Evolutionary conservation across 2,329 filamentous ascomycete genomes (phyloP).

Genomic region (Zymoseptoria crescenta): DNA sequence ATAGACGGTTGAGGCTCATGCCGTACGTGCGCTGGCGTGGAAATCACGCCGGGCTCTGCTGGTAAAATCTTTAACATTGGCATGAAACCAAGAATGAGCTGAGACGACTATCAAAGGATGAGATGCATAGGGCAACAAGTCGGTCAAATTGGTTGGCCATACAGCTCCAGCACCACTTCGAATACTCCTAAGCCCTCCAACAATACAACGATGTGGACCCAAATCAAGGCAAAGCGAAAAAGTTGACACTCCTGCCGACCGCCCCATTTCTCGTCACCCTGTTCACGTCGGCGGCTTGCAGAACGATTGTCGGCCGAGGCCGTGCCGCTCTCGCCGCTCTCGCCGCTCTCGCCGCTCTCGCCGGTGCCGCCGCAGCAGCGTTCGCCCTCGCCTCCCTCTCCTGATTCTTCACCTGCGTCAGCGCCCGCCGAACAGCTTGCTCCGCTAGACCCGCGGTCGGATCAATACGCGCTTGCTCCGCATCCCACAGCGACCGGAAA

Average conservation of each 20-base stretch:
- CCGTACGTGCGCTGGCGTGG: not conserved
- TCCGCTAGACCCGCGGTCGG: not conserved
- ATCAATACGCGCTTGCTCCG: not conserved
- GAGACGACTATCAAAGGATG: not conserved
- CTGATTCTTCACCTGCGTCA: not conserved
- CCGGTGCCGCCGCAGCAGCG: not conserved
- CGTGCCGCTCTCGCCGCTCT: not conserved
- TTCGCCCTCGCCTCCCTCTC: not conserved
- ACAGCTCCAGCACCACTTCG: not conserved
- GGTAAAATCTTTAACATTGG: not conserved
- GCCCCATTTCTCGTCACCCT: not conserved
- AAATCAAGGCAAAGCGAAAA: not conserved
- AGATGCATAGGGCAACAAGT: not conserved
- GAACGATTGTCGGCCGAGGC: not conserved
- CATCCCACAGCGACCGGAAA: not conserved
- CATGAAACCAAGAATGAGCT: not conserved
- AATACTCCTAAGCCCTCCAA: not conserved
- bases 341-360: too few relatives aligned
- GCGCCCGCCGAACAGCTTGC: not conserved
- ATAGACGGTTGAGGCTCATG: not conserved
- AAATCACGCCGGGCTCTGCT: not conserved
- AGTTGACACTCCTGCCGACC: not conserved
- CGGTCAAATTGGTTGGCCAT: not conserved
- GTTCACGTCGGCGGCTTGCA: not conserved
- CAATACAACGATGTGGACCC: not conserved